Evolutionary conservation across 345 rosid genomes (phyloP), one percentile per base, ranked within the genome.

Genomic region (Hibiscus trionum): DNA sequence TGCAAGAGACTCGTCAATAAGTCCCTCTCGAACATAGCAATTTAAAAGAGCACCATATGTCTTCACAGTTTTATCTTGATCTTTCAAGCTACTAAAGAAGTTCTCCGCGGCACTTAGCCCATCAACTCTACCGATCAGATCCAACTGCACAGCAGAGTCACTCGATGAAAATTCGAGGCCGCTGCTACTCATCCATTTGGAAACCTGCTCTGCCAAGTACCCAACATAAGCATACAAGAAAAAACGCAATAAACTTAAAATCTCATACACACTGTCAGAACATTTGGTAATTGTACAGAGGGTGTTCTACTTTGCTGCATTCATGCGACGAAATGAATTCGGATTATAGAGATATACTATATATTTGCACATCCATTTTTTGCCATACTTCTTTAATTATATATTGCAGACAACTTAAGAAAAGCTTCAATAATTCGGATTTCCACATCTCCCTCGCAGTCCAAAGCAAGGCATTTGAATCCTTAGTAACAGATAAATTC

Each of bases 31-130:
- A 57, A 74, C 83, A 74, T 81, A 85, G 67, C 88, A 85, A 71
- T 76, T 75, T 58, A 85, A 70, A 65, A 83, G 88, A 74, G 88
- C 81, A 44, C 88, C 86, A 70, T 81, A 82, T 7, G 69, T 52
- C 71, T 83, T 76, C 61, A 71, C 79, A 35, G 21, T 24, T 79
- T 76, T 83, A 50, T 79, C 79, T 72, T 72, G 33, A 7, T 77
- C 82, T 19, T 35, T 61, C 68, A 83, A 49, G 75, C 79, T 76
- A 33, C 73, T 66, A 76, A 83, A 81, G 77, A 76, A 83, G 66
- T 37, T 74, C 78, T 82, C 79, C 15, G 83, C 86, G 27, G 70
- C 76, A 63, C 76, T 83, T 9, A 79, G 37, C 19, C 88, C 84
- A 8, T 50, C 71, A 81, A 83, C 83, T 58, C 61, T 77, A 58